phyloP scores from a whole-genome alignment of 768 basidiomycete genomes.

The Lanmaoa pseudosensibilis region DNA sequence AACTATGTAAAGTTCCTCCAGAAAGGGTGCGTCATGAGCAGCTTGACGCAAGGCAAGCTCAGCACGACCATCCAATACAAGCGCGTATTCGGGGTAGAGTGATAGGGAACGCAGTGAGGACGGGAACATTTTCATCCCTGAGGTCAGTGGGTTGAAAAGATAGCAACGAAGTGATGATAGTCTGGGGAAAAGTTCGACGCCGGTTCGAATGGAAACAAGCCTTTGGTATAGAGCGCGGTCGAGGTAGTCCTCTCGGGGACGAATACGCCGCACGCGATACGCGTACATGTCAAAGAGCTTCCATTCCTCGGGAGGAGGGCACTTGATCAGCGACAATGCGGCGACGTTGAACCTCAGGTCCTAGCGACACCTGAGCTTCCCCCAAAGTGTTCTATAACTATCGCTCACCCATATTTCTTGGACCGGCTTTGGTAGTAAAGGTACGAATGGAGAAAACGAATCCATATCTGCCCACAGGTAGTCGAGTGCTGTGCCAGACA shows the following conservation, averaged over 20 bases:
- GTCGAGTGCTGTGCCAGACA: constrained; percentile 15
- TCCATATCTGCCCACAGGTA: constrained; percentile 22
- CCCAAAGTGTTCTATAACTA: background rate
- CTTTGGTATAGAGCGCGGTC: constrained; percentile 20
- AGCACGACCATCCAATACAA: constrained; percentile 10
- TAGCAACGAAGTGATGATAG: constrained; percentile 11
- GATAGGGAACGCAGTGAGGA: constrained; percentile 12
- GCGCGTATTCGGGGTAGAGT: constrained; percentile 14
- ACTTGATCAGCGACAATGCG: constrained; percentile 5
- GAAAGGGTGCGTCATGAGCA: constrained; percentile 12
- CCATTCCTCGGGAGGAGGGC: constrained; percentile 17
- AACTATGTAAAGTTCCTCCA: constrained; percentile 10
- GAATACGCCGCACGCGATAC: constrained; percentile 14
- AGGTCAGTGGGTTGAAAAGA: constrained; percentile 11
- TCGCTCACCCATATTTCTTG: constrained; percentile 13
- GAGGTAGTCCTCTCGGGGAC: constrained; percentile 2
- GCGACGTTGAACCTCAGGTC: constrained; percentile 6
- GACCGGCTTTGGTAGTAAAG: constrained; percentile 11
- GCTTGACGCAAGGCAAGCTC: constrained; percentile 17
- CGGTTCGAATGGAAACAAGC: constrained; percentile 12
- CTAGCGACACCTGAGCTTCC: background rate
- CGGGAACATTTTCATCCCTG: constrained; percentile 15
- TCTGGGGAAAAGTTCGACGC: constrained; percentile 12
- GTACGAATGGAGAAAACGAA: constrained; percentile 15
- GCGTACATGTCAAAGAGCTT: constrained; percentile 16